Percentiles rank a stretch among this genome's conserved stretches.
These are phyloP conservation scores for Kodamaea nitidulidarum DNA, from an alignment of 805 yeast species.

Conservation along the genomic window DNA sequence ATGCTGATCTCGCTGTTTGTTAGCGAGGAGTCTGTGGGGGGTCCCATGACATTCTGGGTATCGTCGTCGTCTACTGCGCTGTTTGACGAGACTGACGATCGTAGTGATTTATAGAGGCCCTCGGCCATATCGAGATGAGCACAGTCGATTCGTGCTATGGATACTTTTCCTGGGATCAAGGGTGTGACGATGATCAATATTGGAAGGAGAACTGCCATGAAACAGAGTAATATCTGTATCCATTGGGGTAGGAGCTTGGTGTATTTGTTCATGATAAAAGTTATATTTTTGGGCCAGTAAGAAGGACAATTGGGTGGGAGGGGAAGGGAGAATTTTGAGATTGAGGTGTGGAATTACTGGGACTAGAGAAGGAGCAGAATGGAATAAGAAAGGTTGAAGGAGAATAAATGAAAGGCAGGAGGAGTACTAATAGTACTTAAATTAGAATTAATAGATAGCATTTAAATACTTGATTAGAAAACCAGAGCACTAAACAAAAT, in stretches of 20 bases:
- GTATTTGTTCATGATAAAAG: not conserved
- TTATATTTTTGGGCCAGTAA: no score
- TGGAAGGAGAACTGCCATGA: conserved; percentile 16
- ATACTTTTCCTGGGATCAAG: conserved; percentile 13
- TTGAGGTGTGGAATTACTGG: not conserved
- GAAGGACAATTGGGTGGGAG: no score
- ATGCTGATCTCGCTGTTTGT: conserved; percentile 49
- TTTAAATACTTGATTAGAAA: no score
- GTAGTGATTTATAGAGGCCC: conserved; percentile 47
- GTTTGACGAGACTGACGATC: conserved; percentile 26
- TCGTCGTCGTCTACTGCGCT: conserved; percentile 10
- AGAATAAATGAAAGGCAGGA: not conserved
- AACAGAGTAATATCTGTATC: conserved; percentile 1
- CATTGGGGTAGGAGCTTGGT: conserved; percentile 18
- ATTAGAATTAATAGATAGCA: no score
- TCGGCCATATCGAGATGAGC: conserved; percentile 49
- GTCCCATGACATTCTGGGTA: conserved; percentile 2
- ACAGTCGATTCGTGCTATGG: conserved; percentile 42
- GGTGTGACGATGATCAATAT: conserved; percentile 26
- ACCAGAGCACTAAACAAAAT: no score
- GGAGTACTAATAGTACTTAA: no score
- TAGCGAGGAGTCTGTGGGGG: conserved; percentile 11
- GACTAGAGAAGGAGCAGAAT: no score
- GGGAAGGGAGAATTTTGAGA: not conserved
- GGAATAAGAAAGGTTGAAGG: not conserved